Evolutionary conservation across 2,329 filamentous ascomycete genomes (phyloP).

Genomic region (Stemphylium lycopersici): DNA sequence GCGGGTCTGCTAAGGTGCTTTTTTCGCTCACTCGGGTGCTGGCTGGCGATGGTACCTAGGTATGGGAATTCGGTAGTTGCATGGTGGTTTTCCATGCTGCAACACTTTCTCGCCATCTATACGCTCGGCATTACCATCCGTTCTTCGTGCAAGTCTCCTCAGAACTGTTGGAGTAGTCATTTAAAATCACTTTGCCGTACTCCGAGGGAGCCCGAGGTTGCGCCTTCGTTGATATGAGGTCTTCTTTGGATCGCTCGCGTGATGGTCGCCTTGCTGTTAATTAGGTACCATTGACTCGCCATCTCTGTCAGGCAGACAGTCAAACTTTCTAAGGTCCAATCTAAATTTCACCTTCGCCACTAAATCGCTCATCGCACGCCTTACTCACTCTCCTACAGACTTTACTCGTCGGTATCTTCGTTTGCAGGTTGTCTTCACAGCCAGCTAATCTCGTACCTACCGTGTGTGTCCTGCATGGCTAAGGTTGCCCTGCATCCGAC

Average conservation of each 20-base stretch:
- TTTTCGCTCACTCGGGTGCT: no score
- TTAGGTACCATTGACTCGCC: background rate
- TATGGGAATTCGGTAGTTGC: background rate
- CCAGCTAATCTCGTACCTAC: slow-evolving; percentile 8
- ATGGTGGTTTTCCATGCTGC: background rate
- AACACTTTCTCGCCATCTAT: background rate
- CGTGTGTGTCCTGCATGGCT: background rate
- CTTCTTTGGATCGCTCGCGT: background rate
- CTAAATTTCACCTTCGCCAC: background rate
- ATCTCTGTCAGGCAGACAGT: background rate
- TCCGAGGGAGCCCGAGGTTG: background rate
- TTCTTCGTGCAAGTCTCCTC: background rate
- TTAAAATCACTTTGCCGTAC: background rate
- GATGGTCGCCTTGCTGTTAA: background rate
- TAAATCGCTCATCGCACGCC: background rate
- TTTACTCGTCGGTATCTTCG: background rate
- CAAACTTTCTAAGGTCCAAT: background rate
- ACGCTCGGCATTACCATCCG: background rate
- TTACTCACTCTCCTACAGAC: background rate
- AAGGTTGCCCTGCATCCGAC: slow-evolving; percentile 9
- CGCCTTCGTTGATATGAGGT: background rate
- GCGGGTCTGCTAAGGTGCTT: no score
- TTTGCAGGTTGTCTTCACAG: slow-evolving; percentile 2
- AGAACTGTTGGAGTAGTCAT: background rate
- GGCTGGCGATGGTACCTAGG: background rate